Conservation (phyloP, 176 grass and related monocot species). For the maize (Zea mays) region DNA sequence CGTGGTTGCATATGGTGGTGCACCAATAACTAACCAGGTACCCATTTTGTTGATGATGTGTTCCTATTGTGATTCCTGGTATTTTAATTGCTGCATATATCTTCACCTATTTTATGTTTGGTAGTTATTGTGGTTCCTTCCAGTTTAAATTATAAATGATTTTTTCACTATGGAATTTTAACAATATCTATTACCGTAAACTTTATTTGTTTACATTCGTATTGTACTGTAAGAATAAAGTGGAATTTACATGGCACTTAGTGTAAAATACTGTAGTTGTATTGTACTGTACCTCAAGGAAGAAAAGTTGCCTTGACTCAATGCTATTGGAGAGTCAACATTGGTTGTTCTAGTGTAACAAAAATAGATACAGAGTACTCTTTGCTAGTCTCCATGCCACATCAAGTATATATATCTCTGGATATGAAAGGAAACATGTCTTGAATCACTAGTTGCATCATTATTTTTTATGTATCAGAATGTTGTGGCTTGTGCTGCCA, state of each 20-base stretch:
- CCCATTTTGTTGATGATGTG: not conserved
- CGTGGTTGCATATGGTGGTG: slow-evolving; percentile 90
- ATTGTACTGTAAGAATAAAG: not conserved
- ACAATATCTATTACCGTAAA: not conserved
- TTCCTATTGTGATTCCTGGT: not conserved
- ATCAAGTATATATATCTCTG: slow-evolving; percentile 8
- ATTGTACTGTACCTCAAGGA: not conserved
- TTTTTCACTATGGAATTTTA: not conserved
- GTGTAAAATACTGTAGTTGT: not conserved
- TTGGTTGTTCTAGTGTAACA: not conserved
- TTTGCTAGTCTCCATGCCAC: not conserved
- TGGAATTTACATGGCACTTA: not conserved
- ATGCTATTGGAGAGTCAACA: not conserved
- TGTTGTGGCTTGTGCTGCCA: not conserved
- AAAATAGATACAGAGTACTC: not conserved
- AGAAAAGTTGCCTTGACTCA: not conserved
- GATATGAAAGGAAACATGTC: not conserved
- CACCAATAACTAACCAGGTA: slow-evolving; percentile 90
- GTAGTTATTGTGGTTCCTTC: not conserved
- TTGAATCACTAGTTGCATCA: not conserved
- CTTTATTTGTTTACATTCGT: not conserved
- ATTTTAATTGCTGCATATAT: not conserved
- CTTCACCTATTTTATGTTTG: not conserved
- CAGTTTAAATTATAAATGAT: not conserved
- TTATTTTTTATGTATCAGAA: not conserved